Conservation (phyloP, 208 protist species). For the Acanthamoeba castellanii region DNA sequence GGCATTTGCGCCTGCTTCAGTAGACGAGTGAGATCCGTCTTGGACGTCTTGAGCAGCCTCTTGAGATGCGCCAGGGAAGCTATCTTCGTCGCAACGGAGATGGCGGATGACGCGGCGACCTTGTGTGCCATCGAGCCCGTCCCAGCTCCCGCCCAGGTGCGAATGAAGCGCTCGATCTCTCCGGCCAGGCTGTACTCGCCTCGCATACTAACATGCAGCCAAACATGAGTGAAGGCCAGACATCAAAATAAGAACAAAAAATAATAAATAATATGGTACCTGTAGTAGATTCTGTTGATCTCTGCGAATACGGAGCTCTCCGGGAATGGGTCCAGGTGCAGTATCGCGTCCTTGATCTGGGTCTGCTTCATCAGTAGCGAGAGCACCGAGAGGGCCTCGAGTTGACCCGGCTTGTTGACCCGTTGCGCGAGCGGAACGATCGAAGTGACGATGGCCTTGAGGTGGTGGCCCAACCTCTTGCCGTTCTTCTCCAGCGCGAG, state of each 20-base stretch:
- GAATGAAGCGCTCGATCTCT: conserved; percentile 66
- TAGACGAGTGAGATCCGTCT: conserved; percentile 47
- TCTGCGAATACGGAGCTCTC: background rate
- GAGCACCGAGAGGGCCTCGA: conserved; percentile 31
- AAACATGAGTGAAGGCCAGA: background rate
- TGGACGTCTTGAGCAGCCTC: conserved; percentile 67
- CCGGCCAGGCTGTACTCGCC: conserved; percentile 37
- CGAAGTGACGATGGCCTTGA: conserved; percentile 63
- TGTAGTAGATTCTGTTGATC: conserved; percentile 67
- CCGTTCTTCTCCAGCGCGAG: conserved; percentile 47
- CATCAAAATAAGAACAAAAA: background rate
- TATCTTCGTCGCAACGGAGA: conserved; percentile 51
- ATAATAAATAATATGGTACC: background rate
- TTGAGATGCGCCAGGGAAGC: conserved; percentile 66
- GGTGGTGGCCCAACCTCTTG: conserved; percentile 23
- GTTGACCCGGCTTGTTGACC: background rate
- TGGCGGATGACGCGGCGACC: conserved; percentile 31
- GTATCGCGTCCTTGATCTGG: conserved; percentile 65
- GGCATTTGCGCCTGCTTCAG: conserved; percentile 60
- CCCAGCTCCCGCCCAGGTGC: conserved; percentile 45
- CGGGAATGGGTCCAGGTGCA: conserved; percentile 59
- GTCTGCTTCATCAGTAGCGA: conserved; percentile 37
- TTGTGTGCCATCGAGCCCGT: conserved; percentile 49
- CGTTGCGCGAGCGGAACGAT: conserved; percentile 40
- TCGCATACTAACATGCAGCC: background rate